A percentile compares a stretch with the other conserved stretches of the same genome.
These are phyloP conservation scores for Metschnikowia cubensis DNA, from an alignment of 805 yeast species.

Conservation along the genomic window DNA sequence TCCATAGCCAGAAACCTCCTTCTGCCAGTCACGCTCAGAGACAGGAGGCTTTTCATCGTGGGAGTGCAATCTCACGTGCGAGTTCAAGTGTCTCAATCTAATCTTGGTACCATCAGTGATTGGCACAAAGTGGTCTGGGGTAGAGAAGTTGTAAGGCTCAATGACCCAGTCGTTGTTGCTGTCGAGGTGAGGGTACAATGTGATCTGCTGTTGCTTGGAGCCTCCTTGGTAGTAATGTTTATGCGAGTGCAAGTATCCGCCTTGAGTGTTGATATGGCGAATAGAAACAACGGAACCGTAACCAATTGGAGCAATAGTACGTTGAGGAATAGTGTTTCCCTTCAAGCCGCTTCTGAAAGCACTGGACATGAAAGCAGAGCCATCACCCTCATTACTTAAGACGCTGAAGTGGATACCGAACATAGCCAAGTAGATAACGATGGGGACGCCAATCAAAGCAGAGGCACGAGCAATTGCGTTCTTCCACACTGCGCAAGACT, in stretches of 20 bases:
- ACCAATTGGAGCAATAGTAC: constrained; percentile 65
- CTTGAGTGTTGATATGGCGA: constrained; percentile 66
- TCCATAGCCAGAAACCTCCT: constrained; percentile 77
- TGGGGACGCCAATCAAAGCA: constrained; percentile 56
- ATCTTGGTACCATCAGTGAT: constrained; percentile 66
- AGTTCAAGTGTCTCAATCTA: constrained; percentile 55
- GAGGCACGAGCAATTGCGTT: constrained; percentile 51
- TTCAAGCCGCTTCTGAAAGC: constrained; percentile 64
- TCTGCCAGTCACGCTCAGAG: constrained; percentile 76
- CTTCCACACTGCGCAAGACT: constrained; percentile 39
- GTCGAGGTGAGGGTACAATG: constrained; percentile 77
- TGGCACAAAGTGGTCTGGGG: constrained; percentile 57
- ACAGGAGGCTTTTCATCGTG: constrained; percentile 82
- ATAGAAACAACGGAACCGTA: constrained; percentile 63
- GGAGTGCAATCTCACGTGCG: constrained; percentile 70
- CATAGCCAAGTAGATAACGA: constrained; percentile 49
- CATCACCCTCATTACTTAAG: constrained; percentile 62
- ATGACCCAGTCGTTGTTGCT: constrained; percentile 67
- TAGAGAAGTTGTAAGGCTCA: constrained; percentile 61
- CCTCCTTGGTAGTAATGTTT: constrained; percentile 67
- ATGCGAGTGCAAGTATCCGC: constrained; percentile 85
- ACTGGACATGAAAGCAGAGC: constrained; percentile 65
- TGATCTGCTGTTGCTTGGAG: constrained; percentile 79
- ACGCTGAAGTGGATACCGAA: constrained; percentile 62
- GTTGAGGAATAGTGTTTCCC: constrained; percentile 57